A percentile compares a stretch with the other conserved stretches of the same genome.
Conservation (phyloP, 2,329 filamentous ascomycete genomes). For the Monilinia aucupariae region DNA sequence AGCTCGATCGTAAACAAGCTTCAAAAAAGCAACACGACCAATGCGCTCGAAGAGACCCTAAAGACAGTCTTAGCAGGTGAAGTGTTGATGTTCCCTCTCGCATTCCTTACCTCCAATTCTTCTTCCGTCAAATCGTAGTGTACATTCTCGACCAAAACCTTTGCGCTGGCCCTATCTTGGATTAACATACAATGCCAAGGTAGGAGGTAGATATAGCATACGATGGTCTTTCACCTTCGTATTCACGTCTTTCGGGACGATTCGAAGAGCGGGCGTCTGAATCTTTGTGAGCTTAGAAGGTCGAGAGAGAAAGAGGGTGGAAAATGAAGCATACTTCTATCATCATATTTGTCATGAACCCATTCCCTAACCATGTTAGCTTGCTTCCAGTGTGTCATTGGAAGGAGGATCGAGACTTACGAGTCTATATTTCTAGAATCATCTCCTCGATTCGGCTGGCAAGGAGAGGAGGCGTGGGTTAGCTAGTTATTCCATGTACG, state of each 20-base stretch:
- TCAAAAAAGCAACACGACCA: slow-evolving; percentile 62
- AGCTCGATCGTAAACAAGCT: slow-evolving; percentile 77
- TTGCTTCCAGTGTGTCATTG: background rate
- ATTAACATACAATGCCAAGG: slow-evolving; percentile 5
- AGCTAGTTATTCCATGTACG: slow-evolving; percentile 42
- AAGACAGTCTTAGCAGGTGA: slow-evolving; percentile 17
- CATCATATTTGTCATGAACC: slow-evolving; percentile 88
- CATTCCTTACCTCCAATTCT: slow-evolving; percentile 63
- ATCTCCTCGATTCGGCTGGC: slow-evolving; percentile 54
- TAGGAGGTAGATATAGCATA: background rate
- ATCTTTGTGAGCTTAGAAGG: slow-evolving; percentile 24
- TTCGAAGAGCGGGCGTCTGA: slow-evolving; percentile 26
- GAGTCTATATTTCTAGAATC: slow-evolving; percentile 62
- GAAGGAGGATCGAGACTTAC: slow-evolving; percentile 45
- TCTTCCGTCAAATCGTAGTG: slow-evolving; percentile 87
- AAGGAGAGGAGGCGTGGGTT: slow-evolving; percentile 41
- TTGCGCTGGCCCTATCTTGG: slow-evolving; percentile 53
- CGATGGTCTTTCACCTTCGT: slow-evolving; percentile 4
- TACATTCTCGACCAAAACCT: slow-evolving; percentile 80
- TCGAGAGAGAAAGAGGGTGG: slow-evolving; percentile 5
- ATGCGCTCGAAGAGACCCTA: slow-evolving; percentile 78
- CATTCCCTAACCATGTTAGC: slow-evolving; percentile 59
- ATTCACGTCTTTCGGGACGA: slow-evolving; percentile 11
- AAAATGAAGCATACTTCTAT: slow-evolving; percentile 47
- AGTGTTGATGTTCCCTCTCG: background rate